These are phyloP conservation scores for Fusarium anthophilum DNA, from an alignment of 2,329 filamentous ascomycete species.

Conservation along the genomic window DNA sequence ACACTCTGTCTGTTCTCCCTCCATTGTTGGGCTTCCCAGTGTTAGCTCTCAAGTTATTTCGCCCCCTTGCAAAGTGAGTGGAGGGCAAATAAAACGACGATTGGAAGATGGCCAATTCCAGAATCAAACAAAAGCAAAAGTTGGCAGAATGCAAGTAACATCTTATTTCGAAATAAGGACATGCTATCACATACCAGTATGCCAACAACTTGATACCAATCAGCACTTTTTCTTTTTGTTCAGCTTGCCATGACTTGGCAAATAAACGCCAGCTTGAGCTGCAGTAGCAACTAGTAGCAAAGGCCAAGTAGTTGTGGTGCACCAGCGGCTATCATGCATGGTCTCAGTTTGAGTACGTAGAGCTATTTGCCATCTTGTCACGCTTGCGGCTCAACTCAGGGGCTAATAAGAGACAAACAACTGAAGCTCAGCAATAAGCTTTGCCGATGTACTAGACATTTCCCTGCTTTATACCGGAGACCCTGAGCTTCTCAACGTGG, in stretches of 20 bases:
- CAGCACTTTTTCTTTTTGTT: background rate
- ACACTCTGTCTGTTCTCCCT: background rate
- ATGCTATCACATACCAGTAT: background rate
- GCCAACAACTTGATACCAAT: background rate
- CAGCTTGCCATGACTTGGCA: background rate
- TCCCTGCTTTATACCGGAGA: background rate
- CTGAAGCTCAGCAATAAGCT: slow-evolving; percentile 1
- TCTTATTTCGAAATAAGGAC: background rate
- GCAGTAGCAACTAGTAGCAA: background rate
- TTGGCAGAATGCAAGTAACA: background rate
- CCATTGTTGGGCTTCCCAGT: background rate
- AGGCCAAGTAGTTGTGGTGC: background rate
- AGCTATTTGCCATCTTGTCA: slow-evolving; percentile 26
- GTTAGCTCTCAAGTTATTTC: background rate
- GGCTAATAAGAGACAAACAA: slow-evolving; percentile 11
- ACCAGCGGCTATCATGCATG: slow-evolving; percentile 9
- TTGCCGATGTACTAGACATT: background rate
- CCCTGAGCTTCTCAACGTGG: slow-evolving; percentile 13
- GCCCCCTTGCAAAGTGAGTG: background rate
- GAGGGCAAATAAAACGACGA: background rate
- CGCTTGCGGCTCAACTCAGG: slow-evolving; percentile 36
- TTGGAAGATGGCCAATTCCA: background rate
- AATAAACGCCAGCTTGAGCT: background rate
- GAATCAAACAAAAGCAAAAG: slow-evolving; percentile 15
- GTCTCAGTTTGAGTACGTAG: background rate